A percentile compares a stretch with the other conserved stretches of the same genome.
phyloP scores from a whole-genome alignment of 2,329 filamentous ascomycete genomes.

The Mycosphaerelloides madeirae region DNA sequence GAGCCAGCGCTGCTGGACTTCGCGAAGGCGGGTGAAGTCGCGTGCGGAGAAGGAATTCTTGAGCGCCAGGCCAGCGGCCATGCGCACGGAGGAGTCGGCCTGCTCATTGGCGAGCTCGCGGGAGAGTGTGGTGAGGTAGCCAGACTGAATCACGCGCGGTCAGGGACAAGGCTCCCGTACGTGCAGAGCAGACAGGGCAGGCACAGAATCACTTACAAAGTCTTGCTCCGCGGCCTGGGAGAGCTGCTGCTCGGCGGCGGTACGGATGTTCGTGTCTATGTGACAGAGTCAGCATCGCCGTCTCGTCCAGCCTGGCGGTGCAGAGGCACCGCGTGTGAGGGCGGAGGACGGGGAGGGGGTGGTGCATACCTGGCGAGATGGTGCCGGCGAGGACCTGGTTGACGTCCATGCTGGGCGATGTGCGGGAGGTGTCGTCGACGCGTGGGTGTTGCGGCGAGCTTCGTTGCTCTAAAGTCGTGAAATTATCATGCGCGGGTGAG shows the following conservation, averaged over 20 bases:
- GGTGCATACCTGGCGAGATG: constrained; percentile 76
- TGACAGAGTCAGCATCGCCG: constrained; percentile 23
- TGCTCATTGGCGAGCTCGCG: constrained; percentile 90
- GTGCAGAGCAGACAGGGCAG: background rate
- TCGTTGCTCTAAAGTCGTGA: constrained; percentile 16
- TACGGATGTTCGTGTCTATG: constrained; percentile 81
- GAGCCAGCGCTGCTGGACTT: constrained; percentile 91
- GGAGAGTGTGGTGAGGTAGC: constrained; percentile 88
- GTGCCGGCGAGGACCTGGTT: constrained; percentile 97
- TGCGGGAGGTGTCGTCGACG: background rate
- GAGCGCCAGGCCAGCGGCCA: constrained; percentile 89
- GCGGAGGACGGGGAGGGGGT: constrained; percentile 17
- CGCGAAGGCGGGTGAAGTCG: constrained; percentile 79
- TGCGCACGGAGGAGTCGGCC: constrained; percentile 76
- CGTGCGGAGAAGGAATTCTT: constrained; percentile 98
- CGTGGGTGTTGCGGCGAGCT: constrained; percentile 14
- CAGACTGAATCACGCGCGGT: constrained; percentile 55
- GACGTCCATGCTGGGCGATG: constrained; percentile 73
- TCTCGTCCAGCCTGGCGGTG: no score
- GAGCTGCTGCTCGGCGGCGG: constrained; percentile 90
- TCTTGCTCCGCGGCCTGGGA: constrained; percentile 87
- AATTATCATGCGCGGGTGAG: constrained; percentile 12
- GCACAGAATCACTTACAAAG: constrained; percentile 82
- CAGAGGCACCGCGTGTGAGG: constrained; percentile 1
- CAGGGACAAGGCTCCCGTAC: constrained; percentile 2